Conservation (phyloP, 306 rosid genomes). For the Prunus dulcis region DNA sequence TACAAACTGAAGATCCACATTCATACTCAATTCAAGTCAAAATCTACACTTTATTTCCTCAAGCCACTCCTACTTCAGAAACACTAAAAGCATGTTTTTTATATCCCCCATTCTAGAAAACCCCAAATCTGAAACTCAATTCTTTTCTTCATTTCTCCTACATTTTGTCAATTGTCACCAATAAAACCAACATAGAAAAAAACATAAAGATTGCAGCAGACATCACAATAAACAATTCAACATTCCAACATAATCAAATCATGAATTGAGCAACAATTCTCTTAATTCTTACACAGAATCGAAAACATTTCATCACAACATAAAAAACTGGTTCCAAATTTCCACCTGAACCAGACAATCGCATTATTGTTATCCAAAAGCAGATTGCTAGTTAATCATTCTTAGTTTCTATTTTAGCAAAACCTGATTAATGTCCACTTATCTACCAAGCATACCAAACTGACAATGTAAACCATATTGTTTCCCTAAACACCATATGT, state of each 20-base stretch:
- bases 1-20: not conserved
- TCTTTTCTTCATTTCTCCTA: not conserved
- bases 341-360: not conserved
- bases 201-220: not conserved
- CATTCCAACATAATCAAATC: too few species aligned
- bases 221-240: not conserved
- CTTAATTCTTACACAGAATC: not conserved
- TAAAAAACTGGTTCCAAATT: slow-evolving; percentile 6
- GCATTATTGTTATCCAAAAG: slow-evolving; percentile 12
- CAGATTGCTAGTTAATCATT: too few species aligned
- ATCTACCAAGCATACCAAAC: too few species aligned
- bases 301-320: not conserved
- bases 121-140: not conserved
- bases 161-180: not conserved
- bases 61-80: not conserved
- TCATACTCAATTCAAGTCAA: not conserved
- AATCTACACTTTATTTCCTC: not conserved
- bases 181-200: not conserved
- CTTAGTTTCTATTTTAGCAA: too few species aligned
- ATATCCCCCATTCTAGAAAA: not conserved
- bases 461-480: too few species aligned
- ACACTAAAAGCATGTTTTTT: not conserved
- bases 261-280: not conserved
- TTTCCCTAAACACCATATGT: too few species aligned
- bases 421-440: too few species aligned